Base-by-base conservation (phyloP, 2,329 filamentous ascomycete genomes). In the Xylariaceae sp. region DNA sequence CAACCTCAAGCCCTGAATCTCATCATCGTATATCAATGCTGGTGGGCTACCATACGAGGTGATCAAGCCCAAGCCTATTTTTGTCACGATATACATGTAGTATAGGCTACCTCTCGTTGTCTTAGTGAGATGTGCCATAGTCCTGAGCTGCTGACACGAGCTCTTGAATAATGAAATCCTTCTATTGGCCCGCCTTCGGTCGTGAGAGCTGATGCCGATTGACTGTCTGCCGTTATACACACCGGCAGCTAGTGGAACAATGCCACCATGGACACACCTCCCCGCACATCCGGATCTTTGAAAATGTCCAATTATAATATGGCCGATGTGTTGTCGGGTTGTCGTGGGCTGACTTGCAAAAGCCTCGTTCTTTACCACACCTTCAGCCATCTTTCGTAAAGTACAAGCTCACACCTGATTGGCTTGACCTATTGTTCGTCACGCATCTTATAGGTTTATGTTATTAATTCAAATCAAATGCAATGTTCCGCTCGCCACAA, bases 261-360 rank as follows among this genome's bases (percentile, higher is more conserved):
- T 49, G 49, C 17, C 44, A 52, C 48, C n/a, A 33, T 31, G 11
- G 4, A 31, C 34, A 49, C 29, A 3, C n/a, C 8, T 31, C 44
- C 2, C 21, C 11, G 7, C 7, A 31, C 7, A 26, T 26, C 12
- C n/a, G n/a, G n/a, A n/a, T n/a, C n/a, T n/a, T n/a, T n/a, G n/a
- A n/a, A n/a, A n/a, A n/a, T n/a, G n/a, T n/a, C n/a, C n/a, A n/a
- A n/a, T n/a, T 5, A n/a, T 33, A 29, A 33, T 8, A 41, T 39
- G 26, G 31, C 24, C 33, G 47, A 45, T 29, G 33, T 14, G 48
- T 34, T 40, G 39, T 53, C 53, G 39, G 41, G 47, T 17, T 44
- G 53, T n/a, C 6, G 28, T 53, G 53, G 44, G 57, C 57, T 60
- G 57, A 57, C 14, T 23, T 9, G n/a, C 23, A 28, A 46, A 50